Conservation (phyloP, 2,329 filamentous ascomycete genomes). For the Huntiella decipiens region DNA sequence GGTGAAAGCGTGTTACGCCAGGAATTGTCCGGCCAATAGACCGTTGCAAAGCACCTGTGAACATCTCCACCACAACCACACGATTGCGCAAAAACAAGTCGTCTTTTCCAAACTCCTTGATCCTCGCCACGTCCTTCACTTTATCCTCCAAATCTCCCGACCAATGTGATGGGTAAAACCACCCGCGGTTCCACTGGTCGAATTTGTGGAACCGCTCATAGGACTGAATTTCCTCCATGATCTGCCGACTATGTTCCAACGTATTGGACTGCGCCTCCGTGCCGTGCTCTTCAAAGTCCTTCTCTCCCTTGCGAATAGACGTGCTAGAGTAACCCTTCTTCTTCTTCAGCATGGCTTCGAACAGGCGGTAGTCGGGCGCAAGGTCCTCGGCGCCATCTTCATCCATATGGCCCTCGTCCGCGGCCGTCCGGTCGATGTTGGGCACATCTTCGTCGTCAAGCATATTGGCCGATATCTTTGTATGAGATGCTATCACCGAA, state of each 20-base stretch:
- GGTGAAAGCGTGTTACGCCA: constrained; percentile 30
- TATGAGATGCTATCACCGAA: not conserved
- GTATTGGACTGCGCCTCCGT: constrained; percentile 62
- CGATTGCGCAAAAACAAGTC: constrained; percentile 23
- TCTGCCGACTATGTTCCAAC: constrained; percentile 62
- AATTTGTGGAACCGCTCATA: constrained; percentile 57
- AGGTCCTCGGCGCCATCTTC: constrained; percentile 57
- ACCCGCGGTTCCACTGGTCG: constrained; percentile 46
- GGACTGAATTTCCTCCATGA: constrained; percentile 74
- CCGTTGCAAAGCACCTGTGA: constrained; percentile 53
- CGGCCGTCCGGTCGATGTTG: constrained; percentile 12
- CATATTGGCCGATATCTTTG: not conserved
- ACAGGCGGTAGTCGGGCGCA: constrained; percentile 70
- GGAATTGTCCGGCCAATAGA: constrained; percentile 52
- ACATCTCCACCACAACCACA: constrained; percentile 50
- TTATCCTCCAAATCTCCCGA: constrained; percentile 13
- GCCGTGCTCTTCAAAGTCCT: constrained; percentile 90
- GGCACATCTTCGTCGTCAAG: constrained; percentile 28
- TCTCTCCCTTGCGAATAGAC: constrained; percentile 78
- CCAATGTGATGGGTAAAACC: constrained; percentile 52
- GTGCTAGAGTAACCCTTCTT: constrained; percentile 34
- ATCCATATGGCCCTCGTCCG: constrained; percentile 15
- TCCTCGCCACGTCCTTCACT: constrained; percentile 8
- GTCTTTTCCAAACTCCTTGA: constrained; percentile 9
- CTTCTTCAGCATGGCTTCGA: constrained; percentile 33